These are phyloP conservation scores for Taphrina flavorubra DNA, from an alignment of 1,139 yeast species.

Conservation along the genomic window DNA sequence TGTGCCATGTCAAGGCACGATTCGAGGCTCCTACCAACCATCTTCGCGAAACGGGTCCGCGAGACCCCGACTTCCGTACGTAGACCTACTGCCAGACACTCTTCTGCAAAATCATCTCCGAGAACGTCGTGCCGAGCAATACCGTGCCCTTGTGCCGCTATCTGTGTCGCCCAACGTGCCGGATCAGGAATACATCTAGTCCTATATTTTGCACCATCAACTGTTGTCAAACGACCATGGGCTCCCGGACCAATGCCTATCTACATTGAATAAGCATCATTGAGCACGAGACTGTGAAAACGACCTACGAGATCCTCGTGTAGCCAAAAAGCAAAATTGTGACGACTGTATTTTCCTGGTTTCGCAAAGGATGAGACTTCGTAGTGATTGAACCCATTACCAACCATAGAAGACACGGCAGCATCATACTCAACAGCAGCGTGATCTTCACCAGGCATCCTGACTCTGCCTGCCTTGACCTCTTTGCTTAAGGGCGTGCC, in stretches of 20 bases:
- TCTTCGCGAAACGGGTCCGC: slow-evolving; percentile 1
- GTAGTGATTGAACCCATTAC: slow-evolving; percentile 24
- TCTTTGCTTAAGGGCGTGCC: slow-evolving; percentile 31
- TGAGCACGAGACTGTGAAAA: too few relatives aligned
- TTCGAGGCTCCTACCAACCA: slow-evolving; percentile 2
- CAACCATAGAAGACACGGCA: slow-evolving; percentile 14
- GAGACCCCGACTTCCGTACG: slow-evolving; percentile 33
- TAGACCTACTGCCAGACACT: slow-evolving; percentile 26
- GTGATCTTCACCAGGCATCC: slow-evolving; percentile 24
- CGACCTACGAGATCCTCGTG: slow-evolving; percentile 26
- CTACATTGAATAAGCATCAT: background rate
- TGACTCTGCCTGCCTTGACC: slow-evolving; percentile 1
- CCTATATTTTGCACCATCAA: slow-evolving; percentile 5
- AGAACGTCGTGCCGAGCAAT: slow-evolving; percentile 14
- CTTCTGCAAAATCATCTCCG: slow-evolving; percentile 17
- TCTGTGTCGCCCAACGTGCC: slow-evolving; percentile 33
- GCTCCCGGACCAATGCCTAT: slow-evolving; percentile 41
- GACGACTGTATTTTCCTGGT: slow-evolving; percentile 10
- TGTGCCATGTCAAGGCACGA: slow-evolving; percentile 25
- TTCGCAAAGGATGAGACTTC: slow-evolving; percentile 33
- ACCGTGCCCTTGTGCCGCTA: slow-evolving; percentile 18
- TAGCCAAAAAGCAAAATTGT: slow-evolving; percentile 38
- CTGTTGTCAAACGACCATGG: slow-evolving; percentile 20
- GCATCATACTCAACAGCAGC: slow-evolving; percentile 31
- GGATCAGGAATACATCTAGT: slow-evolving; percentile 38